Evolutionary conservation across 78 protist genomes (phyloP).

Genomic region (Paratrimastix pyriformis): DNA sequence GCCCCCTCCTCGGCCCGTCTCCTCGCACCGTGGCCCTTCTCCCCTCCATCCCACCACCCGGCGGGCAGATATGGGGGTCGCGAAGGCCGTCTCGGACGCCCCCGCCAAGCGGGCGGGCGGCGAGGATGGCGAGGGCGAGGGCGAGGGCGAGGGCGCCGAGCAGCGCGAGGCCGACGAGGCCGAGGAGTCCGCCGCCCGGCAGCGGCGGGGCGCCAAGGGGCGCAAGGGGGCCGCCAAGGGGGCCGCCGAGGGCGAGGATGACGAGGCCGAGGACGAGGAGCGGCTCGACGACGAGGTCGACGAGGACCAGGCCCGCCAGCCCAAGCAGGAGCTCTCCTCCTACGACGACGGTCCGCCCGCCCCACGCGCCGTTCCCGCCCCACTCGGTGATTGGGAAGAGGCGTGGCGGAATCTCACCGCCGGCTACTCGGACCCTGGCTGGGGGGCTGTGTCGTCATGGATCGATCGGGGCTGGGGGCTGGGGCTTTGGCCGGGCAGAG

Average conservation of each 20-base stretch:
- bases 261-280: not conserved
- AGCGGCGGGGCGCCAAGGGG: too few species aligned
- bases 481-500: not conserved
- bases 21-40: too few species aligned
- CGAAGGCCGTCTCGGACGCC: not conserved
- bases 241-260: slow-evolving; percentile 2
- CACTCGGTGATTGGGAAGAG: not conserved
- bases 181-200: not conserved
- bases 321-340: not conserved
- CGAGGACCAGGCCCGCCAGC: not conserved
- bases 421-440: not conserved
- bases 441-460: not conserved
- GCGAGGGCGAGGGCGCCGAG: too few species aligned
- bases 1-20: too few species aligned
- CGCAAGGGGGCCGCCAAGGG: too few species aligned
- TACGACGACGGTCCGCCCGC: not conserved
- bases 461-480: not conserved
- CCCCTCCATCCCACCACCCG: not conserved
- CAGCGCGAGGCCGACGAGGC: not conserved
- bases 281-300: not conserved
- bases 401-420: not conserved
- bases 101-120: not conserved
- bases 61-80: not conserved
- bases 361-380: not conserved
- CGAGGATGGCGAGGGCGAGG: too few species aligned